These are phyloP conservation scores for Nannochloropsis gaditana DNA, from an alignment of 108 stramenopile genomes.

Conservation along the genomic window DNA sequence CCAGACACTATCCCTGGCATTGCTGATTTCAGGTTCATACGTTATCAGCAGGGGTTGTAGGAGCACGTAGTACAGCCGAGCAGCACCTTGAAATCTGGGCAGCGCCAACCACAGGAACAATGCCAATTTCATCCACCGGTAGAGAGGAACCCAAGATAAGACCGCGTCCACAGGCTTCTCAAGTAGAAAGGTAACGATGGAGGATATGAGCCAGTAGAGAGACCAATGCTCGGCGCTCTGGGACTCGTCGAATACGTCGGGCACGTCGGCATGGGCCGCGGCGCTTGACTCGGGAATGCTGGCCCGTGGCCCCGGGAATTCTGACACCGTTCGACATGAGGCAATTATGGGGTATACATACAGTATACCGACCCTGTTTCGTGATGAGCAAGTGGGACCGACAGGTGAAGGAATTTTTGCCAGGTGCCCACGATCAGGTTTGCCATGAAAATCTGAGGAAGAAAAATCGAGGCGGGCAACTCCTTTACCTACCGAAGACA, in stretches of 20 bases:
- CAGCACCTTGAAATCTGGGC: background rate
- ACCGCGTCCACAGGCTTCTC: background rate
- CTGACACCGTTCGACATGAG: background rate
- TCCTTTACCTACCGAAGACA: background rate
- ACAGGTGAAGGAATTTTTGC: background rate
- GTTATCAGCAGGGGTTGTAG: background rate
- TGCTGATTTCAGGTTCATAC: background rate
- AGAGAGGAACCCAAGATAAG: background rate
- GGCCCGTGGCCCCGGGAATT: background rate
- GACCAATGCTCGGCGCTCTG: background rate
- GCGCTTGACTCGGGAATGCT: conserved; percentile 10
- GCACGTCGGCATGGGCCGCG: too few species aligned
- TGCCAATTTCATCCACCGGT: background rate
- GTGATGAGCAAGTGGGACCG: background rate
- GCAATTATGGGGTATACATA: background rate
- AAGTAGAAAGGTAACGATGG: background rate
- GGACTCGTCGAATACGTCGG: background rate
- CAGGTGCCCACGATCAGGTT: background rate
- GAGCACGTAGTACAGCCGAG: background rate
- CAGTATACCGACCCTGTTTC: background rate
- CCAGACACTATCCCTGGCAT: background rate
- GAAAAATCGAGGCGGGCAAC: too few species aligned
- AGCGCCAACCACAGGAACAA: background rate
- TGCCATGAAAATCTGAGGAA: too few species aligned
- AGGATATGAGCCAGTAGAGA: conserved; percentile 17